Evolutionary conservation across 2,329 filamentous ascomycete species (phyloP).

Genomic region (Fusarium ambrosium): DNA sequence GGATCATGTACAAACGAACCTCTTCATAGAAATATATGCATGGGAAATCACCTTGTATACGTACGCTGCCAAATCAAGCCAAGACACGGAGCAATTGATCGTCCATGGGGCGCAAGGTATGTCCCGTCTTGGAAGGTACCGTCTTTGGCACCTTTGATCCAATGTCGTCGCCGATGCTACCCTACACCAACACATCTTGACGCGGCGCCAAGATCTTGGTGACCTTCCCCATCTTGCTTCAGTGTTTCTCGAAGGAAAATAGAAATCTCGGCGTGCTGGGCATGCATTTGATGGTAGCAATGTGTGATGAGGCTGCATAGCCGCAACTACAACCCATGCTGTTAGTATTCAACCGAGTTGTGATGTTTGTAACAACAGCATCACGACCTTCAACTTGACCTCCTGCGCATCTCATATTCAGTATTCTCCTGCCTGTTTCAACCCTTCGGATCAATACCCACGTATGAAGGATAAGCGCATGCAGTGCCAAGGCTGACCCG

Average conservation of each 20-base stretch:
- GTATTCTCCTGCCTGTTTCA: not conserved
- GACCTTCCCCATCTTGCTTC: not conserved
- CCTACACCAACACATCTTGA: not conserved
- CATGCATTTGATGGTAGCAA: not conserved
- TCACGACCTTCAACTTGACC: not conserved
- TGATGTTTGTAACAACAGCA: not conserved
- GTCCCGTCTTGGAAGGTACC: not conserved
- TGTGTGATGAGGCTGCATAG: not conserved
- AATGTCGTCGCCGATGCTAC: not conserved
- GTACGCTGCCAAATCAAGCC: not conserved
- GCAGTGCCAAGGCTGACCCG: not conserved
- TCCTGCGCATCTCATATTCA: not conserved
- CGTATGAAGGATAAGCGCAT: not conserved
- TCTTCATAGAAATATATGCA: not conserved
- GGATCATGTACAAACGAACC: not conserved
- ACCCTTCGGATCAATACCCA: not conserved
- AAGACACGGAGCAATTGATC: constrained; percentile 3
- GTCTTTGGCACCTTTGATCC: not conserved
- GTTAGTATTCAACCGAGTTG: not conserved
- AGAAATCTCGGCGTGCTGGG: not conserved
- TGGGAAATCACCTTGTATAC: not conserved
- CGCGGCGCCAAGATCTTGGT: constrained; percentile 1
- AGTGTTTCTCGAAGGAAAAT: not conserved
- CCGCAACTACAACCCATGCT: not conserved
- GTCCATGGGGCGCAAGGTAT: not conserved